Conservation (phyloP, 2,329 filamentous ascomycete species). For the Claviceps purpurea region DNA sequence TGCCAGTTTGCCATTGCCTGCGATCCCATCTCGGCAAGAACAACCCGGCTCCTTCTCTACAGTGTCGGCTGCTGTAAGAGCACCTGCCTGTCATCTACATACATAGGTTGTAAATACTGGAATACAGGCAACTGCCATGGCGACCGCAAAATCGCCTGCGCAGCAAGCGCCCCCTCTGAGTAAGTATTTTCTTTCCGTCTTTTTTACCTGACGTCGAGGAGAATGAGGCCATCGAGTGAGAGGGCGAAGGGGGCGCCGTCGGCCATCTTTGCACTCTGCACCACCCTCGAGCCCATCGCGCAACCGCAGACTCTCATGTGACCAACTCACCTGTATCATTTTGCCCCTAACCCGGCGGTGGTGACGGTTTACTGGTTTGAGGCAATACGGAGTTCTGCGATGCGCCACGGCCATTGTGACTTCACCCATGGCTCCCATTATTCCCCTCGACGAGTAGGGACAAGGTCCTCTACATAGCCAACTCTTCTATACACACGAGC, state of each 20-base stretch:
- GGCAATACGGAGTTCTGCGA: background rate
- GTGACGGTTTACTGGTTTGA: background rate
- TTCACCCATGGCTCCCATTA: too few relatives aligned
- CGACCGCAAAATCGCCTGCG: slow-evolving; percentile 5
- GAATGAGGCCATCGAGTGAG: background rate
- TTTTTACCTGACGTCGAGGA: background rate
- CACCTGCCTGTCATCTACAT: background rate
- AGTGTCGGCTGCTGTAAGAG: background rate
- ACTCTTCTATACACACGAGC: background rate
- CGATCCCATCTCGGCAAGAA: background rate
- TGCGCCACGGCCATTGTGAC: background rate
- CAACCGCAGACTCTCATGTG: too few relatives aligned
- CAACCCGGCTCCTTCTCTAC: background rate
- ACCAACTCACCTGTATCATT: too few relatives aligned
- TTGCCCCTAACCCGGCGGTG: background rate
- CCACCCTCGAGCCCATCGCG: too few relatives aligned
- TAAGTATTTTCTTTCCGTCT: slow-evolving; percentile 1
- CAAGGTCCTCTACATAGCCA: background rate
- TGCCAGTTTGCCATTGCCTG: background rate
- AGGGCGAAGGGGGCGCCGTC: background rate
- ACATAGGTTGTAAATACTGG: background rate
- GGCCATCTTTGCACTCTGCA: too few relatives aligned
- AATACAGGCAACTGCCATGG: background rate
- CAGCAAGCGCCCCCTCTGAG: slow-evolving; percentile 5
- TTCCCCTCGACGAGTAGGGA: too few relatives aligned